Evolutionary conservation across 1,284 basidiomycete species (phyloP).

Genomic region (Phaffia rhodozyma): DNA sequence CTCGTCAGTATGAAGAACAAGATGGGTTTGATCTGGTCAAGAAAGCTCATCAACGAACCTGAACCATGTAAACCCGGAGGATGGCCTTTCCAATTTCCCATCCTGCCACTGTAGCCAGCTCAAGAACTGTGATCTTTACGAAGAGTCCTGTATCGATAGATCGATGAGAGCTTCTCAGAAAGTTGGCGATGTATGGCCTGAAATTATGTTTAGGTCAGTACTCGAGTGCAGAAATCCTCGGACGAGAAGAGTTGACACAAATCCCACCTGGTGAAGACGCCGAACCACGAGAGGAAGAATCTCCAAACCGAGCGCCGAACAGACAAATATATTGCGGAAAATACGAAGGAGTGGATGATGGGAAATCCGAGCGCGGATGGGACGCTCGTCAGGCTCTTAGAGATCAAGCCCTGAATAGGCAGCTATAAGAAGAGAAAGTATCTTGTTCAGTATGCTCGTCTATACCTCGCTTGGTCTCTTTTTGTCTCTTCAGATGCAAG

Average conservation of each 20-base stretch:
- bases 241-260: too few relatives aligned
- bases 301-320: constrained; percentile 4
- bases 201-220: neutral
- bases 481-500: neutral
- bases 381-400: neutral
- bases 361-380: constrained; percentile 9
- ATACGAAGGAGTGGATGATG: constrained; percentile 8
- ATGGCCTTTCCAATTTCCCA: constrained; percentile 15
- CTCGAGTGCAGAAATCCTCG: neutral
- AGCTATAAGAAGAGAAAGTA: neutral
- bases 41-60: neutral
- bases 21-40: too few relatives aligned
- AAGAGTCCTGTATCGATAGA: constrained; percentile 9
- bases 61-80: constrained; percentile 16
- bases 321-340: constrained; percentile 2
- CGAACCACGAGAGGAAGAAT: constrained; percentile 17
- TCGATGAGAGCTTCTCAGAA: constrained; percentile 4
- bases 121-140: constrained; percentile 2
- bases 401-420: constrained; percentile 7
- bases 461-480: neutral
- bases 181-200: constrained; percentile 18
- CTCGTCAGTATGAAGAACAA: too few relatives aligned
- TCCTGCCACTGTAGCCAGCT: constrained; percentile 4
- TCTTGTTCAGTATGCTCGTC: too few relatives aligned
- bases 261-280: constrained; percentile 11